phyloP scores from a whole-genome alignment of 352 stramenopile species.

The Phytopythium helicoides region DNA sequence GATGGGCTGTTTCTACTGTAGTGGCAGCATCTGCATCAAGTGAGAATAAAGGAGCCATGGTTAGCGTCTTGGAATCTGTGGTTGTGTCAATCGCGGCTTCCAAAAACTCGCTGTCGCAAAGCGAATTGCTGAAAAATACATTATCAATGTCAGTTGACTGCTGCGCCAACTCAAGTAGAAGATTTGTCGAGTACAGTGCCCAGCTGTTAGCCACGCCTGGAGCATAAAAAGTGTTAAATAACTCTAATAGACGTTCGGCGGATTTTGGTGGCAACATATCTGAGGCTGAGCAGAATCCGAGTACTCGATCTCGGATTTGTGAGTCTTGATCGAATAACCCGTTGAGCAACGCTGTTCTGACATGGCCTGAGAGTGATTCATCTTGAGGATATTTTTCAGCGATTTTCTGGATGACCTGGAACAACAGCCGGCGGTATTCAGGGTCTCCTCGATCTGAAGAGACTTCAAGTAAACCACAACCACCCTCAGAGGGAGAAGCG shows the following conservation, averaged over 20 bases:
- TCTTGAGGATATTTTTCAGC: conserved; percentile 26
- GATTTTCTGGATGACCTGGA: conserved; percentile 35
- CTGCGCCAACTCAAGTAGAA: conserved; percentile 41
- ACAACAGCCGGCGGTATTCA: conserved; percentile 36
- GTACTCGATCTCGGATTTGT: conserved; percentile 30
- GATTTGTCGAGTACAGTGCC: conserved; percentile 65
- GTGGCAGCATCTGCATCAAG: conserved; percentile 43
- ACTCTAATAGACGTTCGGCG: conserved; percentile 37
- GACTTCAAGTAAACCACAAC: conserved; percentile 35
- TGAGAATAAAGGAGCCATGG: conserved; percentile 76
- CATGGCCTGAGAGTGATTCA: conserved; percentile 10
- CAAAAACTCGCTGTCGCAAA: conserved; percentile 43
- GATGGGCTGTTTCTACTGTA: conserved; percentile 4
- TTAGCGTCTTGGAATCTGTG: conserved; percentile 65
- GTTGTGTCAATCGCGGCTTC: conserved; percentile 60
- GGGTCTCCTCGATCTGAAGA: conserved; percentile 35
- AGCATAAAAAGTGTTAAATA: conserved; percentile 51
- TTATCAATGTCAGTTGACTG: conserved; percentile 22
- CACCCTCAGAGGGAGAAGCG: conserved; percentile 21
- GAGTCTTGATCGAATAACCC: conserved; percentile 52
- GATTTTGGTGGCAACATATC: conserved; percentile 28
- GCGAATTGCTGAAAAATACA: conserved; percentile 47
- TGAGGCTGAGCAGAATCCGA: conserved; percentile 48
- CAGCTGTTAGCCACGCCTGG: conserved; percentile 52
- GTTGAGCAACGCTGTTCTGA: conserved; percentile 38